Percentiles rank a stretch among this genome's conserved stretches.
Conservation (phyloP, 2,329 filamentous ascomycete species). For the Cytospora leucostoma region DNA sequence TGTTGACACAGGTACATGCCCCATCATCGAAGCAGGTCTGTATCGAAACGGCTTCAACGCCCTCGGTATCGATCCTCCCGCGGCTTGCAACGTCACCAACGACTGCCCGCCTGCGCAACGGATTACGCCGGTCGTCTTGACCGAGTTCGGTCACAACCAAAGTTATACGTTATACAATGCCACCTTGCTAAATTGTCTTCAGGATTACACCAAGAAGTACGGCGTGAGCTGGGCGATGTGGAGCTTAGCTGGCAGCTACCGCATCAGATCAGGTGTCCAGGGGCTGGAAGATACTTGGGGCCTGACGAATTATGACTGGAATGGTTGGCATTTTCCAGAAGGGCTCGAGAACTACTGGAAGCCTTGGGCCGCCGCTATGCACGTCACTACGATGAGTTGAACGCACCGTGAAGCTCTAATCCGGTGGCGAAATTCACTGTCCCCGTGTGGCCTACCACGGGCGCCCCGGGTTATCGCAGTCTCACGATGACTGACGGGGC, state of each 20-base stretch:
- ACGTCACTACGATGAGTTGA: conserved; percentile 29
- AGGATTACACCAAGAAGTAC: conserved; percentile 47
- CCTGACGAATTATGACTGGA: conserved; percentile 49
- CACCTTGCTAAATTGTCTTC: conserved; percentile 49
- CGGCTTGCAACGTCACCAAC: conserved; percentile 44
- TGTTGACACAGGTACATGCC: conserved; percentile 48
- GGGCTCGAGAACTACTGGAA: conserved; percentile 52
- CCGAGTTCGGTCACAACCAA: conserved; percentile 50
- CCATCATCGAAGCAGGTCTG: conserved; percentile 49
- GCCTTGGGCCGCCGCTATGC: conserved; percentile 50
- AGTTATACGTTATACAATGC: conserved; percentile 44
- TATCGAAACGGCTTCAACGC: conserved; percentile 54
- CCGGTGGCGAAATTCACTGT: background rate
- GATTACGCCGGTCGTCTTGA: conserved; percentile 49
- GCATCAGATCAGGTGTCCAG: conserved; percentile 47
- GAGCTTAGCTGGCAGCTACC: conserved; percentile 50
- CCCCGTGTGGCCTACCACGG: too few species aligned
- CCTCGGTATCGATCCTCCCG: conserved; percentile 42
- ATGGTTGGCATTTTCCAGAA: conserved; percentile 47
- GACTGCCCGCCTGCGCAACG: conserved; percentile 41
- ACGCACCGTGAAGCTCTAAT: background rate
- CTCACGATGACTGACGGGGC: background rate
- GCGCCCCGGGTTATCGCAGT: background rate
- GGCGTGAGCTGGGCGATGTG: conserved; percentile 53
- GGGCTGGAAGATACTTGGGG: conserved; percentile 51